Evolutionary conservation across 148 eudicot species (phyloP).

Genomic region (Agrostemma githago): DNA sequence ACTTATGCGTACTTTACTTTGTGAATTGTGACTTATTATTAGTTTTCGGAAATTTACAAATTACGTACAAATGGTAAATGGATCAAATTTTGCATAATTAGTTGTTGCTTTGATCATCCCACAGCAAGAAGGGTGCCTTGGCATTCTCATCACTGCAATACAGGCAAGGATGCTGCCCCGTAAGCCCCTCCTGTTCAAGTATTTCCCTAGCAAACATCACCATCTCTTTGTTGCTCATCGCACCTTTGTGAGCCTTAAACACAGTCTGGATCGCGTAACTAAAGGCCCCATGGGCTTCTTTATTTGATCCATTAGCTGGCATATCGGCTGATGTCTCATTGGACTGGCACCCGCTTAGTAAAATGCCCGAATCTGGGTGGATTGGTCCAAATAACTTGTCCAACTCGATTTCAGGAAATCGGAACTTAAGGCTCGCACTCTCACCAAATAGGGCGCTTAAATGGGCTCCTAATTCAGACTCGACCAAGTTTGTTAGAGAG

Average conservation of each 20-base stretch:
- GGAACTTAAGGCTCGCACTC: conserved; percentile 46
- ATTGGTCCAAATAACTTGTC: conserved; percentile 18
- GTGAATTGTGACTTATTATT: not conserved
- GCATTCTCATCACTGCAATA: conserved; percentile 72
- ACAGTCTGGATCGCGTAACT: conserved; percentile 46
- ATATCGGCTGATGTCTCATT: conserved; percentile 54
- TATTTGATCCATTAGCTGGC: conserved; percentile 22
- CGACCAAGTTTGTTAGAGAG: conserved; percentile 35
- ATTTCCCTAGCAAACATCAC: conserved; percentile 44
- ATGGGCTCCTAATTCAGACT: conserved; percentile 44
- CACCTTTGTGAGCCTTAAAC: conserved; percentile 33
- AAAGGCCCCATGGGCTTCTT: conserved; percentile 54
- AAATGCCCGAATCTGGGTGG: conserved; percentile 42
- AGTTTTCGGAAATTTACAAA: not conserved
- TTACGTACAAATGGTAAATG: not conserved
- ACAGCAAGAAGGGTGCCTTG: conserved; percentile 42
- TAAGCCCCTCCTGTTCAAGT: conserved; percentile 27
- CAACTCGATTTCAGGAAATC: conserved; percentile 25
- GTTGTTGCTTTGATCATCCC: conserved; percentile 4
- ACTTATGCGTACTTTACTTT: too few species aligned
- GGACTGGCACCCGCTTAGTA: conserved; percentile 61
- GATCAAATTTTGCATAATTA: not conserved
- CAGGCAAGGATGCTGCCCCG: conserved; percentile 67
- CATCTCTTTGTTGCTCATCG: conserved; percentile 44
- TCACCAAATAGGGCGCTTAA: conserved; percentile 40